These are phyloP conservation scores for Botrytis tulipae DNA, from an alignment of 2,329 filamentous ascomycete genomes.

Conservation along the genomic window DNA sequence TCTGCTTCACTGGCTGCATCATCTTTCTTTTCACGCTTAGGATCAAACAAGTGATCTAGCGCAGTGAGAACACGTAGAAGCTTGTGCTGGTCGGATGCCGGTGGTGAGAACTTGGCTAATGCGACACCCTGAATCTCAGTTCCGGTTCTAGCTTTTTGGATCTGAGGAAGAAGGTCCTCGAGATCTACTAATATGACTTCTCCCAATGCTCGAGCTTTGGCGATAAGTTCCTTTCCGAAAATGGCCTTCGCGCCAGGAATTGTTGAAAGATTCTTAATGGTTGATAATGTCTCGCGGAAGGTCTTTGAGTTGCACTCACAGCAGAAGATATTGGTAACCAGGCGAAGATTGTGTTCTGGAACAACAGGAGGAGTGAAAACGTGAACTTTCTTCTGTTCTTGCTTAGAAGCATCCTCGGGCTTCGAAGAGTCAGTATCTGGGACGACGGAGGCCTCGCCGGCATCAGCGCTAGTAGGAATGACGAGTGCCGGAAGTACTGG, in stretches of 20 bases:
- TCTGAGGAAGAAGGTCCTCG: constrained; percentile 79
- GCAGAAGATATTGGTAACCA: constrained; percentile 96
- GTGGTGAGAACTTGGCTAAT: constrained; percentile 90
- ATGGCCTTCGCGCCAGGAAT: constrained; percentile 86
- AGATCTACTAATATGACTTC: constrained; percentile 83
- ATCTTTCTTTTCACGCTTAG: constrained; percentile 59
- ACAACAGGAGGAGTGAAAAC: constrained; percentile 78
- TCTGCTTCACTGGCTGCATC: constrained; percentile 51
- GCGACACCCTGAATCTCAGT: constrained; percentile 96
- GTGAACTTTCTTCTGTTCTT: constrained; percentile 39
- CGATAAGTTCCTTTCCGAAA: constrained; percentile 90
- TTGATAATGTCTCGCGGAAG: constrained; percentile 94
- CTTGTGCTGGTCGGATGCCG: constrained; percentile 95
- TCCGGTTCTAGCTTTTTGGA: constrained; percentile 80
- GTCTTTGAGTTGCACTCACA: constrained; percentile 97
- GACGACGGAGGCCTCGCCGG: neutral
- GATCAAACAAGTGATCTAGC: constrained; percentile 91
- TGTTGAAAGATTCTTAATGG: constrained; percentile 96
- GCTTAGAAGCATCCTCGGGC: constrained; percentile 32
- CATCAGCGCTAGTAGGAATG: constrained; percentile 11
- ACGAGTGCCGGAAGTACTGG: neutral
- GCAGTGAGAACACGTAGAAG: constrained; percentile 88
- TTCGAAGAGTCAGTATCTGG: constrained; percentile 29
- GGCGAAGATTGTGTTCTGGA: constrained; percentile 81
- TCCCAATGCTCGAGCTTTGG: constrained; percentile 80